Evolutionary conservation across 148 eudicot species (phyloP).

Genomic region (Rhododendron henanense): DNA sequence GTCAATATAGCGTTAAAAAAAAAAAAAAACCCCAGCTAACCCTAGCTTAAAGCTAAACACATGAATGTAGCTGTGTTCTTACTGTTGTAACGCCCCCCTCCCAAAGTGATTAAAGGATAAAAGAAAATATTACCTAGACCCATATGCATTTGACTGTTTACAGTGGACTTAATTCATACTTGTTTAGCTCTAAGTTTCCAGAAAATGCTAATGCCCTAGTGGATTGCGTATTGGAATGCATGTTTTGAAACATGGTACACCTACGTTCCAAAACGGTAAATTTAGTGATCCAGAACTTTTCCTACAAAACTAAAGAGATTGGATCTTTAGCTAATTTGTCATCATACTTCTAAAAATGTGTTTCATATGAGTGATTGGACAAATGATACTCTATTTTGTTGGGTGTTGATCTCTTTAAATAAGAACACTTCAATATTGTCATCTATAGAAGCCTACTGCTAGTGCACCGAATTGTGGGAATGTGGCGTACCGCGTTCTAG

Average conservation of each 20-base stretch:
- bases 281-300: not conserved
- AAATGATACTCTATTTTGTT: not conserved
- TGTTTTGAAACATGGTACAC: too few relatives aligned
- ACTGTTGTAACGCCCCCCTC: not conserved
- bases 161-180: not conserved
- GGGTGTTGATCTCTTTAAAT: not conserved
- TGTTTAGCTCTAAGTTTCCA: not conserved
- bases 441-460: not conserved
- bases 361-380: not conserved
- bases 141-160: not conserved
- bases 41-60: not conserved
- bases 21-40: not conserved
- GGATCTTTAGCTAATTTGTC: not conserved
- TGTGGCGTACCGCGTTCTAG: not conserved
- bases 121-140: not conserved
- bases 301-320: not conserved
- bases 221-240: not conserved
- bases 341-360: not conserved
- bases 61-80: not conserved
- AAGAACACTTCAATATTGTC: not conserved
- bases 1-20: too few relatives aligned
- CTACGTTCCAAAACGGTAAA: too few relatives aligned
- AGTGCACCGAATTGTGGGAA: not conserved
- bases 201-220: not conserved
- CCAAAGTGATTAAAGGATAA: not conserved